phyloP scores from a whole-genome alignment of 2,329 filamentous ascomycete genomes.

The Pseudonectria buxi region DNA sequence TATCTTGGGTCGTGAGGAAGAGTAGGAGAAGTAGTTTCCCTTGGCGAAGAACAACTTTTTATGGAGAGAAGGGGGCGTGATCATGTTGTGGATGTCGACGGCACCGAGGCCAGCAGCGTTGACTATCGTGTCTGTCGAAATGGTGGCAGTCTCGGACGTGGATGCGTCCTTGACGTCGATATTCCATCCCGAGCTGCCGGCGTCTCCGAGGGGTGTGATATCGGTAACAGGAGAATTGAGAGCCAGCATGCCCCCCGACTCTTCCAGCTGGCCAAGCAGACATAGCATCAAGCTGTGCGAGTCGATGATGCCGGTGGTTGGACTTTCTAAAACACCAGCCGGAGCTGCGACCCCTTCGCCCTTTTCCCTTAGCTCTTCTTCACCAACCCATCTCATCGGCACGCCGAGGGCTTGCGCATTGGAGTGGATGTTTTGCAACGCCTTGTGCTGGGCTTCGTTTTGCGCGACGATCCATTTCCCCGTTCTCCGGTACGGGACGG shows the following conservation, averaged over 20 bases:
- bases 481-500: constrained; percentile 64
- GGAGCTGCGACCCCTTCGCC: constrained; percentile 73
- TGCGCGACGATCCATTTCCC: constrained; percentile 97
- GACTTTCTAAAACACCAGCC: constrained; percentile 72
- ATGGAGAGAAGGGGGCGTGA: constrained; percentile 54
- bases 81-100: constrained; percentile 72
- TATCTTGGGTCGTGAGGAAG: constrained; percentile 54
- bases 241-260: constrained; percentile 67
- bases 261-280: constrained; percentile 69
- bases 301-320: constrained; percentile 85
- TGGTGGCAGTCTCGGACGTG: constrained; percentile 43
- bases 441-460: constrained; percentile 60
- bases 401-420: constrained; percentile 45
- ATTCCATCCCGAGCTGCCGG: constrained; percentile 60
- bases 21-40: constrained; percentile 90
- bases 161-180: constrained; percentile 47
- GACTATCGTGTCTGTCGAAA: constrained; percentile 71
- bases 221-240: constrained; percentile 58
- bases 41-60: constrained; percentile 75
- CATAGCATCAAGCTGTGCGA: constrained; percentile 78
- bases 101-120: constrained; percentile 83
- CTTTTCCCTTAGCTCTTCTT: constrained; percentile 51
- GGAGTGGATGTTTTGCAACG: constrained; percentile 45
- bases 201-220: constrained; percentile 44
- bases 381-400: constrained; percentile 63